Base-by-base conservation (phyloP, 176 grass and related monocot species). In the Aegilops longissima region DNA sequence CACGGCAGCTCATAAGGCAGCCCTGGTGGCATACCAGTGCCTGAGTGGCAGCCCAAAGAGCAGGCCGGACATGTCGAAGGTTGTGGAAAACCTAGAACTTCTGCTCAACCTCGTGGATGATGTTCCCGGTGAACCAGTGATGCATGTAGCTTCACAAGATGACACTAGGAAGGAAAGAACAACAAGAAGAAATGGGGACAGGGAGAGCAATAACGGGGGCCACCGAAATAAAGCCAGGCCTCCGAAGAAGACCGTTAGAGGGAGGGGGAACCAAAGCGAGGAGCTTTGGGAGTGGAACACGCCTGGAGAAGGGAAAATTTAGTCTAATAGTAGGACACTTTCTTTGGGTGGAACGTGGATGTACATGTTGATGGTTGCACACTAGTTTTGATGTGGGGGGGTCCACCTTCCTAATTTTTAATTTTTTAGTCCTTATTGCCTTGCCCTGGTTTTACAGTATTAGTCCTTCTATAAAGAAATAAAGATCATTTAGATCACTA, bases 1-100 rank as follows among this genome's bases (percentile, higher is more conserved):
- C 11, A 27, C 12, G 0, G 93, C 71, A 0, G 90, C 92, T 17
- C 90, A 90, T 1, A 88, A 63, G 61, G 96, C 88, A 1, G 96
- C 96, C 33, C 0, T 91, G 0, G 86, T 98, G 20, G 93, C 96
- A 2, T 94, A 98, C 72, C 82, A 73, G 5, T 98, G 96, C 86
- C 34, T 98, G 0, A 88, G 88, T 18, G 86, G 93, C 0, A 95
- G 76, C 33, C 96, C 92, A 0, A 98, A 98, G 74, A 88, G 80
- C 12, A 76, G 96, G 36, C 96, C 96, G 0, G 64, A 94, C 21
- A 98, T 96, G 96, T 96, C 86, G 7, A 38, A 58, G 14, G 84
- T 96, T 5, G 92, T 98, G 8, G 71, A 92, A 21, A 81, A 89
- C 9, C 86, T 98, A 1, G 93, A 96, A 82, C 93, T 90, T 2